phyloP scores from a whole-genome alignment of 202 grass and related monocot genomes.

The Miscanthus sacchariflorus region DNA sequence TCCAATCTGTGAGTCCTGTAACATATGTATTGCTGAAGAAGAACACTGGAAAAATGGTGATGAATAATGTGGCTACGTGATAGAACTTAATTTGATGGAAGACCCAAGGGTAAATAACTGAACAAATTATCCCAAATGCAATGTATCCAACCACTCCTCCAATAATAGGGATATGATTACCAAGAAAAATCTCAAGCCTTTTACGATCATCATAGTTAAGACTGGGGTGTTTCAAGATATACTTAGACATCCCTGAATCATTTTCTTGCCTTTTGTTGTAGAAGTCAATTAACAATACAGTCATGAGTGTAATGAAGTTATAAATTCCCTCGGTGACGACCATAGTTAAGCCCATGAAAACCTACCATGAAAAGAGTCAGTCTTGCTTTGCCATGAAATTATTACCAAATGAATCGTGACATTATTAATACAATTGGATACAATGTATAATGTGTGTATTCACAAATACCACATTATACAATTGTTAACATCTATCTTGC shows the following conservation, averaged over 20 bases:
- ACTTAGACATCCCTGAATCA: constrained; percentile 10
- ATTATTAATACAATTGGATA: background rate
- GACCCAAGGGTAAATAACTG: constrained; percentile 28
- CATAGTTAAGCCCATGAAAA: constrained; percentile 65
- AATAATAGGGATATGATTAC: constrained; percentile 30
- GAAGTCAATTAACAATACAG: constrained; percentile 3
- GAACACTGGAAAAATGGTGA: constrained; percentile 32
- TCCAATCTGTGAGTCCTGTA: constrained; percentile 72
- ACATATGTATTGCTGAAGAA: constrained; percentile 70
- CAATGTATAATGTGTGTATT: background rate
- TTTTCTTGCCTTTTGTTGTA: constrained; percentile 30
- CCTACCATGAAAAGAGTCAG: constrained; percentile 36
- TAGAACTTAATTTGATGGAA: constrained; percentile 62
- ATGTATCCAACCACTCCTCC: constrained; percentile 42
- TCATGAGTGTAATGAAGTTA: constrained; percentile 54
- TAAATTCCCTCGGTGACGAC: constrained; percentile 61
- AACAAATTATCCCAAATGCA: constrained; percentile 14
- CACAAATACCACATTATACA: background rate
- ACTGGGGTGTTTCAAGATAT: constrained; percentile 46
- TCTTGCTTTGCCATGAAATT: background rate
- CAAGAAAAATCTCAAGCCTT: constrained; percentile 54
- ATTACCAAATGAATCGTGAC: background rate
- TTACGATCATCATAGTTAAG: constrained; percentile 61
- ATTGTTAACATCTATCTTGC: background rate
- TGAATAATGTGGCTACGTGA: constrained; percentile 38